Base-by-base conservation (phyloP, 805 yeast genomes). In the Kuraishia piskuri region DNA sequence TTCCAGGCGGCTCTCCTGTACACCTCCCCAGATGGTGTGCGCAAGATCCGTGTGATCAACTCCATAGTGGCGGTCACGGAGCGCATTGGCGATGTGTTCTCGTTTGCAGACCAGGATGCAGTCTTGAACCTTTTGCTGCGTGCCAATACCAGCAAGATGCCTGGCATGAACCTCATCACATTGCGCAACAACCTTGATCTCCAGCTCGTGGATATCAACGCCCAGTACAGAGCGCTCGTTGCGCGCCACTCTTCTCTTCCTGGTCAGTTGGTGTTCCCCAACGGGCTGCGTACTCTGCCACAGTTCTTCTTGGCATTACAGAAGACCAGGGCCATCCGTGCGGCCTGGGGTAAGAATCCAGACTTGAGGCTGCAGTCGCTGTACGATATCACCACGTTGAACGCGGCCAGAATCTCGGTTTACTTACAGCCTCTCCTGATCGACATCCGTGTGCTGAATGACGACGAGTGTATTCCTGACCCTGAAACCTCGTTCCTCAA, bases 1-100 rank as follows among this genome's bases (percentile, higher is more conserved):
- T 89, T 92, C 73, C 99, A 94, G 69, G 86, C 88, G 1, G 97
- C 98, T 0, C 59, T 94, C 24, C 71, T 94, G 53, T 92, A 90
- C 65, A 91, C 97, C 0, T 87, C 90, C 49, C 63, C 75, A 1
- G 75, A 76, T 50, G 99, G 99, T 22, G 69, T 75, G 8, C 74
- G 97, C 58, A 85, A 88, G 60, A 92, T 94, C 17, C 78, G 99
- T 57, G 90, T 90, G n/a, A 78, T 88, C 50, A 94, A 94, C 63
- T 72, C 83, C 54, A 85, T 86, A n/a, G 80, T 88, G 49, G 88
- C 96, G 0, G 91, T 89, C 17, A 82, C 94, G 1, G 86, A 84
- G 56, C 77, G 88, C 53, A 70, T 86, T 46, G 78, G 78, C 50
- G 90, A 86, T 53, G 84, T 90, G 6, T 88, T 88, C 69, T 80